Base-by-base conservation (phyloP, 1,284 basidiomycete genomes). In the Puccinia sorghi region DNA sequence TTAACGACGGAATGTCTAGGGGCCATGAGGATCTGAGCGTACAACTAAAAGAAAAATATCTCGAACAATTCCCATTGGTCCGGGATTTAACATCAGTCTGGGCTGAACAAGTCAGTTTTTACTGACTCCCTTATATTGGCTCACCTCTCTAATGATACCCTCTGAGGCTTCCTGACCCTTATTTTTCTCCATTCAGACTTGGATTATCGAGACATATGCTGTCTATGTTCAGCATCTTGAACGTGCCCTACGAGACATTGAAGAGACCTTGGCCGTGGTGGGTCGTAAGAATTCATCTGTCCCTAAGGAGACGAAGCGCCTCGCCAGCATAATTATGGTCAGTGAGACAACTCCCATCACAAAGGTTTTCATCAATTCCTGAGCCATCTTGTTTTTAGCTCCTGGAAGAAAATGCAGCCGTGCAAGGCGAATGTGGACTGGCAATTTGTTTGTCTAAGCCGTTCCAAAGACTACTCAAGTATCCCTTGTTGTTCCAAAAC, bases 401-500 rank as follows among this genome's bases (percentile, higher is more conserved):
- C 20, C 88, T 97, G 17, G 96, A 98, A 85, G 88, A 91, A 80
- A 86, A 87, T 39, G 92, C 96, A 0, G 87, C 88, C 25, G 91
- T 93, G 80, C 91, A 92, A 83, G 94, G 93, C 81, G 94, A 97
- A 86, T 93, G 93, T 1, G 93, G 94, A 0, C 87, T 99, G 57
- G 90, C 93, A 46, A 98, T 99, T 83, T 93, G 93, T 2, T 87
- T 97, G 11, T 95, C 93, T 32, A 78, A 78, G 63, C 96, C 96
- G 0, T 97, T 99, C 86, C 96, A 98, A 84, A 89, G 96, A 43
- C 87, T 99, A 57, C 90, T 97, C 84, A 98, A 99, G 85, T 97
- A 98, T 84, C 96, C 96, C 2, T 88, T 99, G 20, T 89, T 99
- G 56, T 97, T 98, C 86, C 95, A 98, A 86, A 97, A 97, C 85